phyloP scores from a whole-genome alignment of 2,329 filamentous ascomycete species.

The Cercospora brassicicola region DNA sequence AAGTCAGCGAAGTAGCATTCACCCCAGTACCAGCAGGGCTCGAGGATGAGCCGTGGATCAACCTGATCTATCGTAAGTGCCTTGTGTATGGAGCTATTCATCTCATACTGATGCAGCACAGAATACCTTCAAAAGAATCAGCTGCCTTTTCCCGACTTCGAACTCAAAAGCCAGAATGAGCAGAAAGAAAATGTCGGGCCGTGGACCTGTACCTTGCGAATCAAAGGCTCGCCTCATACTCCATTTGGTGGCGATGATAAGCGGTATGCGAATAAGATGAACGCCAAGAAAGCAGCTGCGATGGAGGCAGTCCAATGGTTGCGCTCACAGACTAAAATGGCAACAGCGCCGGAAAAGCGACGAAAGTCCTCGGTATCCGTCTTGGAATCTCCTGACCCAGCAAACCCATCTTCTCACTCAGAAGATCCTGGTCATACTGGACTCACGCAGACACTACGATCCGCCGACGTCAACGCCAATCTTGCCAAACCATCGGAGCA shows the following conservation, averaged over 20 bases:
- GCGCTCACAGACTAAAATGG: constrained; percentile 37
- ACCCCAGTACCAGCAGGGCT: constrained; percentile 17
- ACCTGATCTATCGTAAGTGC: constrained; percentile 37
- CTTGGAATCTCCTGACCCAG: background rate
- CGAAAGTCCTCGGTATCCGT: constrained; percentile 21
- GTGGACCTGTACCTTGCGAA: constrained; percentile 26
- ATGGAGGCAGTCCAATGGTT: constrained; percentile 45
- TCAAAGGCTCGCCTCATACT: constrained; percentile 25
- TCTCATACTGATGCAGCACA: constrained; percentile 28
- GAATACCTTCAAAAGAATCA: constrained; percentile 26
- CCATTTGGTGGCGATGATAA: constrained; percentile 41
- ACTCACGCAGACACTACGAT: constrained; percentile 14
- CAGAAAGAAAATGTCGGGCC: constrained; percentile 29
- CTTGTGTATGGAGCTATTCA: too few species aligned
- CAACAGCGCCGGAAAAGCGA: constrained; percentile 11
- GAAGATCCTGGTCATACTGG: constrained; percentile 11
- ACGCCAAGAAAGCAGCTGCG: constrained; percentile 46
- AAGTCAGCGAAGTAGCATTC: constrained; percentile 15
- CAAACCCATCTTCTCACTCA: background rate
- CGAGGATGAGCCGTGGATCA: constrained; percentile 41
- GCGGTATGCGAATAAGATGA: constrained; percentile 44
- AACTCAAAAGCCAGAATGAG: constrained; percentile 39
- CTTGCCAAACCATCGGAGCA: constrained; percentile 14
- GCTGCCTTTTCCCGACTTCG: constrained; percentile 39
- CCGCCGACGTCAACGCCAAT: constrained; percentile 12